Evolutionary conservation across 2,329 filamentous ascomycete genomes (phyloP).

Genomic region (Paradendryphiella salina): DNA sequence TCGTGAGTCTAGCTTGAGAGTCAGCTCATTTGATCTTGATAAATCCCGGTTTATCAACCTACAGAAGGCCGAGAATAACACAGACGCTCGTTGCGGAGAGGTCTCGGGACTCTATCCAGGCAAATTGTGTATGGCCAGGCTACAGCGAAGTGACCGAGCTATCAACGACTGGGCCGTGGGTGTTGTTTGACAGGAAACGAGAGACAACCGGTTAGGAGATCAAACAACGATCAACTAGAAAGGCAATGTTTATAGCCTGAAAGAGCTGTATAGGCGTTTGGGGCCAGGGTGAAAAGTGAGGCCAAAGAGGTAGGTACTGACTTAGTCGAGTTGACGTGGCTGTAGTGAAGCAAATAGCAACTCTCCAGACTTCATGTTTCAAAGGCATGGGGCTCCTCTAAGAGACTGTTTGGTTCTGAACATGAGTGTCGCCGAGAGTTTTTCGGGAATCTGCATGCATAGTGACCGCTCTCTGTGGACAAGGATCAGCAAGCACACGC

Average conservation of each 20-base stretch:
- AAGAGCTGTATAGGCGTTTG: conserved; percentile 5
- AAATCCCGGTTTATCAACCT: not conserved
- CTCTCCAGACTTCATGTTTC: not conserved
- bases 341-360: conserved; percentile 3
- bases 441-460: conserved; percentile 13
- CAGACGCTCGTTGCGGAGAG: not conserved
- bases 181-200: conserved; percentile 1
- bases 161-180: not conserved
- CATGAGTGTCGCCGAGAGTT: not conserved
- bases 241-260: conserved; percentile 25
- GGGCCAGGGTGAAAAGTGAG: not conserved
- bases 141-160: not conserved
- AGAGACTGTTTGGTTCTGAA: conserved; percentile 6
- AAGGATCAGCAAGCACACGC: conserved; percentile 8
- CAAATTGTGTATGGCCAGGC: not conserved
- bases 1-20: not conserved
- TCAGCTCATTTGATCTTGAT: not conserved
- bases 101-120: not conserved
- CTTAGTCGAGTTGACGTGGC: conserved; percentile 14
- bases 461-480: conserved; percentile 7
- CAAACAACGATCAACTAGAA: conserved; percentile 12
- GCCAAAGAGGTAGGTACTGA: not conserved
- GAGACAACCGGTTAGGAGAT: conserved; percentile 8
- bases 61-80: not conserved
- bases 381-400: not conserved